Conservation (phyloP, 208 protist genomes). For the Trypanosoma lewisi region DNA sequence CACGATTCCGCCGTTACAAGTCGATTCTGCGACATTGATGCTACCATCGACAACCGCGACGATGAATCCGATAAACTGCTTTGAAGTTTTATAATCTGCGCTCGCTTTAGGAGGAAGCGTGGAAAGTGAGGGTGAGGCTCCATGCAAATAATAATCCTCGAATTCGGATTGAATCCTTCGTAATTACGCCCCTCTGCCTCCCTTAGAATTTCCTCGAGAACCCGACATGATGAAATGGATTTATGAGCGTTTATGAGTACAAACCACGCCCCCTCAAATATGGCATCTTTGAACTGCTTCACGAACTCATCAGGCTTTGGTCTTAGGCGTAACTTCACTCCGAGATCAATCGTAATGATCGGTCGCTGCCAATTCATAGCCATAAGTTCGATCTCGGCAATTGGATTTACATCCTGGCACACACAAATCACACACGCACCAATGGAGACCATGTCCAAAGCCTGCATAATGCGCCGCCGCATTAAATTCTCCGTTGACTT, state of each 20-base stretch:
- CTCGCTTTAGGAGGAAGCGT: slow-evolving; percentile 42
- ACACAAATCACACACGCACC: slow-evolving; percentile 73
- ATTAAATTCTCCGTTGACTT: slow-evolving; percentile 14
- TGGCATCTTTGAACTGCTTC: slow-evolving; percentile 52
- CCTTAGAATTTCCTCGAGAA: slow-evolving; percentile 62
- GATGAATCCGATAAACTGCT: slow-evolving; percentile 48
- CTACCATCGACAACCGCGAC: slow-evolving; percentile 51
- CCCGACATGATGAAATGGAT: slow-evolving; percentile 66
- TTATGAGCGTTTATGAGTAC: slow-evolving; percentile 80
- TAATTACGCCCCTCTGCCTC: slow-evolving; percentile 55
- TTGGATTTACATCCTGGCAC: slow-evolving; percentile 71
- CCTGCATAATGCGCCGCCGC: slow-evolving; percentile 33
- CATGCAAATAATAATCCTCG: slow-evolving; percentile 64
- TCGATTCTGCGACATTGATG: slow-evolving; percentile 45
- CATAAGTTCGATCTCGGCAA: slow-evolving; percentile 81
- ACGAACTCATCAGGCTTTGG: slow-evolving; percentile 58
- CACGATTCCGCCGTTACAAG: slow-evolving; percentile 63
- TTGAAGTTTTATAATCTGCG: slow-evolving; percentile 55
- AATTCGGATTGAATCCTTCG: slow-evolving; percentile 49
- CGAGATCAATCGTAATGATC: slow-evolving; percentile 58
- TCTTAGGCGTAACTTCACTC: slow-evolving; percentile 72
- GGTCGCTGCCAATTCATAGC: slow-evolving; percentile 32
- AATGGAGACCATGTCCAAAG: slow-evolving; percentile 41
- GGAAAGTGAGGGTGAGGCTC: slow-evolving; percentile 85
- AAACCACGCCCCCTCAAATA: slow-evolving; percentile 71